Evolutionary conservation across 208 protist genomes (phyloP), one percentile per base, ranked within the genome.

Genomic region (Crithidia bombi): DNA sequence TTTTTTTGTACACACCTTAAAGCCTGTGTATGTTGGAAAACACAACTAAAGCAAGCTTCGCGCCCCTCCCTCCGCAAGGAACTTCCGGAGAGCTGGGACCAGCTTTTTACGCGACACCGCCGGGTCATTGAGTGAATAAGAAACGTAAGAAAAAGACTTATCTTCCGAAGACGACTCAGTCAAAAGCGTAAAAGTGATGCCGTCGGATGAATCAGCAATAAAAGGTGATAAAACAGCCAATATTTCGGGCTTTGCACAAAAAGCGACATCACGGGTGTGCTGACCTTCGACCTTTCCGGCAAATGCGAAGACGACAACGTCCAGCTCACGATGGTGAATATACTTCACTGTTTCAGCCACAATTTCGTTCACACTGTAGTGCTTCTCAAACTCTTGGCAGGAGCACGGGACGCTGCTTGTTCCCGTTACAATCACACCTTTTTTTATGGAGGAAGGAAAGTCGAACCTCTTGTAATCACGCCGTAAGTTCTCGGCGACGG

Each of bases 381-480:
- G 55, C 17, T 58, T 35, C 30, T 81, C 43, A 41, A 92, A 77
- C 65, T 89, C 65, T 36, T 79, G 66, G 36, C 83, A 90, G 15
- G 81, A 81, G 62, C 86, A 94, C 6, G 91, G 76, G 23, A 94
- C 78, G 59, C 87, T 94, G 68, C 84, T 91, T 7, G 92, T 94
- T 25, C 91, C 91, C 5, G 80, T 78, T 32, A 63, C 41, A 30
- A 91, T 38, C 0, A 55, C 39, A 19, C 66, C 61, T 12, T 38
- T 50, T 41, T 61, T 43, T 19, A 25, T 41, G 3, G 33, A 59
- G 15, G 69, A 71, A 30, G 55, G 39, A 64, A 86, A 92, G 21
- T 78, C 74, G 55, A 93, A 96, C 23, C 72, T 54, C 62, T 96
- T 96, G 74, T 90, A 94, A 65, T 96, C 91, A 4, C 91, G 80